Base-by-base conservation (phyloP, 345 rosid species). In the Pistacia vera region DNA sequence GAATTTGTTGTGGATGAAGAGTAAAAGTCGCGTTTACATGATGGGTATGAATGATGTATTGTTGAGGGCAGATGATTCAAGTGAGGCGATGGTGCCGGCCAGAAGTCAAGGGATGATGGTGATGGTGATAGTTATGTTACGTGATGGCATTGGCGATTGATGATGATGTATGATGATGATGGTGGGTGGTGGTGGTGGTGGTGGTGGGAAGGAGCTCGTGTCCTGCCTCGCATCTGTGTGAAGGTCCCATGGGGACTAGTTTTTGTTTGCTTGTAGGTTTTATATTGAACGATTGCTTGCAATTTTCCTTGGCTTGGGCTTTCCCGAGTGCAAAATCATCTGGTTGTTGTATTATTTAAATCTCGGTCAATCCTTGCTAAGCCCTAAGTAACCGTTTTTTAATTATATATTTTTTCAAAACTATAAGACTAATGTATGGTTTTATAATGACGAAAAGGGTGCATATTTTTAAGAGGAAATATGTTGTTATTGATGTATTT, bases 1-100 rank as follows among this genome's bases (percentile, higher is more conserved):
- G 78, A 52, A 54, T 58, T 56, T 57, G 70, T 1, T 20, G 38
- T n/a, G 75, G 76, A 58, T 11, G 68, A 63, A 63, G 73, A 11
- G 62, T 46, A 36, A 75, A 63, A 11, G 46, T 52, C 49, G 78
- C 63, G 79, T 33, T 33, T 38, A 4, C 18, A 22, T 8, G n/a
- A n/a, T n/a, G n/a, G n/a, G n/a, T n/a, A n/a, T n/a, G n/a, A 28
- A n/a, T 9, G 20, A 5, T 11, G 49, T 3, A n/a, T 64, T 44
- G 71, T 28, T 63, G 74, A 17, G 44, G 75, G 44, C 66, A 72
- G 17, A 61, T 18, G 67, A 60, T 16, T n/a, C 44, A 60, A 61
- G 70, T 36, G 68, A 33, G 49, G 63, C n/a, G n/a, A 48, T 62
- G 76, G 13, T 73, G 76, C 8, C n/a, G 36, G 65, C 14, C 44